Conservation (phyloP, 331 rosid species). For the Quercus lobata region DNA sequence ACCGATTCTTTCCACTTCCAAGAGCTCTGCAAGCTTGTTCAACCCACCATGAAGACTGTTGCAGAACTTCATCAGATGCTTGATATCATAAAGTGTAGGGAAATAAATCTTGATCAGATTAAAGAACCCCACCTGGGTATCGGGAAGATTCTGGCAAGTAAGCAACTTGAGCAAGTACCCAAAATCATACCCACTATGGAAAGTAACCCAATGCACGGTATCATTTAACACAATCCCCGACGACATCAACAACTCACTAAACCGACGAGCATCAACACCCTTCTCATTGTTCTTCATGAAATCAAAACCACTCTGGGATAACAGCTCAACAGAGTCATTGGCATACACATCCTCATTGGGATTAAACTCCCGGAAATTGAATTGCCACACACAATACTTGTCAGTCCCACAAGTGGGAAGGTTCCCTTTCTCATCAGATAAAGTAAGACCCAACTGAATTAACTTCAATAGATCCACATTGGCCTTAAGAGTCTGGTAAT, state of each 20-base stretch:
- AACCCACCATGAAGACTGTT: constrained; percentile 43
- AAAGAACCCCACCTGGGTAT: constrained; percentile 22
- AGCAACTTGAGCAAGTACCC: constrained; percentile 50
- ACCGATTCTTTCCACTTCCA: constrained; percentile 42
- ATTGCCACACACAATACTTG: constrained; percentile 47
- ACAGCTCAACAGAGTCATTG: constrained; percentile 33
- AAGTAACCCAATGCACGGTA: constrained; percentile 40
- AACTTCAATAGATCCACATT: constrained; percentile 45
- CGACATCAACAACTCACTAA: constrained; percentile 36
- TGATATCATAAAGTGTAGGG: constrained; percentile 42
- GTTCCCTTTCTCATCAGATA: constrained; percentile 41
- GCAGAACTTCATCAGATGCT: constrained; percentile 41
- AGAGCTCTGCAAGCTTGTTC: constrained; percentile 30
- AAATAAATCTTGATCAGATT: constrained; percentile 20
- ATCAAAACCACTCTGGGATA: constrained; percentile 39
- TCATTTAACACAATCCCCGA: constrained; percentile 39
- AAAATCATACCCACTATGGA: constrained; percentile 53
- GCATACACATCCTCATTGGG: constrained; percentile 24
- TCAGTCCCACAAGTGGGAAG: constrained; percentile 48
- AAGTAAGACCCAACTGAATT: constrained; percentile 52
- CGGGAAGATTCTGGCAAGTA: constrained; percentile 30
- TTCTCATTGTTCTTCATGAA: constrained; percentile 35
- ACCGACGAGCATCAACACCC: constrained; percentile 29
- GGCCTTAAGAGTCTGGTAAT: constrained; percentile 35
- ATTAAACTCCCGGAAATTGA: constrained; percentile 49